Conservation (phyloP, 2,329 filamentous ascomycete species). For the Epichloe gansuensis region DNA sequence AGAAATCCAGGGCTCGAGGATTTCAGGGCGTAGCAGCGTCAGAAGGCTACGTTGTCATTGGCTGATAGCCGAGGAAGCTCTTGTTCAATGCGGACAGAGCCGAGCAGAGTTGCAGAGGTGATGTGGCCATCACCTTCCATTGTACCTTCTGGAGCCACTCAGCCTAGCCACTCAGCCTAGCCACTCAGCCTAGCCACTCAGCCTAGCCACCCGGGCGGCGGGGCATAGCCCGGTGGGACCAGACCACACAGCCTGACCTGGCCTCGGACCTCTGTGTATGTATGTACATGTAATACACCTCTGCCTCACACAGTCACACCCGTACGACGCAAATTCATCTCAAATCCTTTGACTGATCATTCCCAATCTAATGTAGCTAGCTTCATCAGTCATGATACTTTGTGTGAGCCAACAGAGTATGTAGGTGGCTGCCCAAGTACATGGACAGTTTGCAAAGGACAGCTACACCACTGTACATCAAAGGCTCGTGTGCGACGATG, state of each 20-base stretch:
- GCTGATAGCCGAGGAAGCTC: conserved; percentile 13
- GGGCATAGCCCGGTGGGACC: not conserved
- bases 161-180: not conserved
- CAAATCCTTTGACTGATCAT: too few species aligned
- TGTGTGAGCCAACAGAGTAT: too few species aligned
- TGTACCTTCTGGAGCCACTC: not conserved
- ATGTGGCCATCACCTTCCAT: too few species aligned
- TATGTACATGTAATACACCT: too few species aligned
- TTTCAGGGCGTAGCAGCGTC: too few species aligned
- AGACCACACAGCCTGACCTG: not conserved
- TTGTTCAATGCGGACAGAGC: not conserved
- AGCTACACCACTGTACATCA: too few species aligned
- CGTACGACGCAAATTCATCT: not conserved
- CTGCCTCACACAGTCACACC: too few species aligned
- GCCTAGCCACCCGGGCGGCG: not conserved
- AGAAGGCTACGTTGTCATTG: conserved; percentile 12
- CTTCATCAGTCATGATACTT: too few species aligned
- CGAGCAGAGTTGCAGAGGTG: not conserved
- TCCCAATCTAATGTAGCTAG: too few species aligned
- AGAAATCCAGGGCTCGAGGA: not conserved
- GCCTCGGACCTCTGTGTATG: not conserved
- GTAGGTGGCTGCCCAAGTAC: too few species aligned
- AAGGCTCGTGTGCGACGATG: not conserved
- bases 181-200: not conserved
- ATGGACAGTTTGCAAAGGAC: too few species aligned